Evolutionary conservation across 2,329 filamentous ascomycete genomes (phyloP).

Genomic region (Colletotrichum salicis): DNA sequence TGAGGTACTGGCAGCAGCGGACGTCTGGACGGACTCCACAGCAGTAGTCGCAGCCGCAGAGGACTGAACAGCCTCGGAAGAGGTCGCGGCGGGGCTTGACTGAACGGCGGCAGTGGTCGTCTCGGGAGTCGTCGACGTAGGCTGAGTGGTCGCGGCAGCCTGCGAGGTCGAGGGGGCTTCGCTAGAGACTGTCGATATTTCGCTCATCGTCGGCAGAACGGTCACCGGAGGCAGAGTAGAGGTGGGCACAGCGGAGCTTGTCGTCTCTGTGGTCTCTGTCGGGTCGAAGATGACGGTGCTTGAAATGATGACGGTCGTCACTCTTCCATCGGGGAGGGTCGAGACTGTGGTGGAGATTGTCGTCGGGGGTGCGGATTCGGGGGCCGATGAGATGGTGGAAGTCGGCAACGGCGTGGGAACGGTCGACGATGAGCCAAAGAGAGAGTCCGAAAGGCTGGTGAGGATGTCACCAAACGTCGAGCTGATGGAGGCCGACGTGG

Average conservation of each 20-base stretch:
- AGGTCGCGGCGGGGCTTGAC: neutral
- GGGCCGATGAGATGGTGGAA: slow-evolving; percentile 12
- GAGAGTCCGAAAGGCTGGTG: slow-evolving; percentile 35
- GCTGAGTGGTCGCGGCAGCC: slow-evolving; percentile 10
- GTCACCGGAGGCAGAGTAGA: slow-evolving; percentile 31
- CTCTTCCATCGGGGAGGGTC: slow-evolving; percentile 34
- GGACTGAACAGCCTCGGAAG: slow-evolving; percentile 9
- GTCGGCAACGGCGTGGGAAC: slow-evolving; percentile 5
- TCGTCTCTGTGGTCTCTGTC: slow-evolving; percentile 29
- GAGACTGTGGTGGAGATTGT: slow-evolving; percentile 34
- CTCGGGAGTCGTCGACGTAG: slow-evolving; percentile 29
- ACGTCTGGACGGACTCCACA: neutral
- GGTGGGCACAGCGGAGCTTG: slow-evolving; percentile 22
- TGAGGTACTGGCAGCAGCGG: neutral
- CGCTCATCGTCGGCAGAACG: slow-evolving; percentile 35
- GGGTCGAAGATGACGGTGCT: slow-evolving; percentile 39
- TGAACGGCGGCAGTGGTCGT: slow-evolving; percentile 7
- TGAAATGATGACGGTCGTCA: slow-evolving; percentile 43
- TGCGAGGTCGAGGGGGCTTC: neutral
- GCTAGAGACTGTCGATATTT: neutral
- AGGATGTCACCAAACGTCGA: slow-evolving; percentile 29
- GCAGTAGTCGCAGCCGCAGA: neutral
- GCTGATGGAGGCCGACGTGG: neutral
- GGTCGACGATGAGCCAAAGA: slow-evolving; percentile 31
- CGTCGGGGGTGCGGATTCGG: slow-evolving; percentile 6